Conservation (phyloP, 2,329 filamentous ascomycete species). For the Fusarium sp. region DNA sequence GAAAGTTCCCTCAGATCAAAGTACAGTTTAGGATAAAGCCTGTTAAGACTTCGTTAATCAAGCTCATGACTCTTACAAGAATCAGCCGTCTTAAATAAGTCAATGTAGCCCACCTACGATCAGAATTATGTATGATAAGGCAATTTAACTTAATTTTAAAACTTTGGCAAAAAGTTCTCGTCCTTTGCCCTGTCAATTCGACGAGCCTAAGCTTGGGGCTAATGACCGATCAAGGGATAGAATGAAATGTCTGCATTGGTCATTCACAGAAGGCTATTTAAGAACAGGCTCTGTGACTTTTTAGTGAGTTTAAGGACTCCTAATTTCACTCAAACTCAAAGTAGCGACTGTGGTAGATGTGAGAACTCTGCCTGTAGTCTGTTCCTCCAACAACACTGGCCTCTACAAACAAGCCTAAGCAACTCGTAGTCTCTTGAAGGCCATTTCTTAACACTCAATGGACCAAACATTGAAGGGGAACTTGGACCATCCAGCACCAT, state of each 20-base stretch:
- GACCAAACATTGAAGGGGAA: not conserved
- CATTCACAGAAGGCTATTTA: not conserved
- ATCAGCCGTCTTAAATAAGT: not conserved
- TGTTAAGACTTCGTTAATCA: not conserved
- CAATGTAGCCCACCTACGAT: too few relatives aligned
- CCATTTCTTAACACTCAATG: conserved; percentile 6
- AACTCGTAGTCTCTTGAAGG: not conserved
- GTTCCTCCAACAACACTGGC: not conserved
- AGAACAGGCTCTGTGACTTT: fast-evolving
- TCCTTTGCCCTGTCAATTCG: too few relatives aligned
- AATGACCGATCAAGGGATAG: fast-evolving
- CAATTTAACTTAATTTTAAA: too few relatives aligned
- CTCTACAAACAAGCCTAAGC: not conserved
- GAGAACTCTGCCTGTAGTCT: fast-evolving
- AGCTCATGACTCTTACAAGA: not conserved
- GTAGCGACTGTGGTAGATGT: not conserved
- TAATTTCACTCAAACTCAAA: not conserved
- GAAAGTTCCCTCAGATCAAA: not conserved
- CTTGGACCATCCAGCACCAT: not conserved
- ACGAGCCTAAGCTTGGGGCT: not conserved
- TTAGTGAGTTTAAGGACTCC: not conserved
- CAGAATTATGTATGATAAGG: too few relatives aligned
- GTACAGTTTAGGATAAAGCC: not conserved
- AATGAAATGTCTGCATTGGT: too few relatives aligned
- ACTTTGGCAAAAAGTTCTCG: too few relatives aligned